A percentile compares a stretch with the other conserved stretches of the same genome.
These are phyloP conservation scores for Pythium graminicola DNA, from an alignment of 352 stramenopile genomes.

Conservation along the genomic window DNA sequence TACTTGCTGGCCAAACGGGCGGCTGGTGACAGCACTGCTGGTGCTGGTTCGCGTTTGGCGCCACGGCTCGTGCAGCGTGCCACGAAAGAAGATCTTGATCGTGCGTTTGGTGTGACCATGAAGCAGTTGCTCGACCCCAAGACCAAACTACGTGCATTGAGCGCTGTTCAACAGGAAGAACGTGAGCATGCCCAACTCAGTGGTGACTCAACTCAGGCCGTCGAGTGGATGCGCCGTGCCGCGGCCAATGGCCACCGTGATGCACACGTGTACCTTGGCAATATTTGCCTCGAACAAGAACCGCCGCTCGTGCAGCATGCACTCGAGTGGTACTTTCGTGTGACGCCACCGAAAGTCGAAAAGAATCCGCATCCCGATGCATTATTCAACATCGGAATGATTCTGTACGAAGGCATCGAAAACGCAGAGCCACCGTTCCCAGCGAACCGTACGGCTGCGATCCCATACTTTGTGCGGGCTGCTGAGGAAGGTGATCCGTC, in stretches of 20 bases:
- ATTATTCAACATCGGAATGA: conserved; percentile 77
- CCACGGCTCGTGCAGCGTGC: conserved; percentile 48
- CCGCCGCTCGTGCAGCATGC: conserved; percentile 63
- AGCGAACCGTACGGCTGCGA: conserved; percentile 47
- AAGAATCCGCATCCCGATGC: conserved; percentile 66
- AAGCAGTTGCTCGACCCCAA: conserved; percentile 61
- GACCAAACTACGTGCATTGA: conserved; percentile 41
- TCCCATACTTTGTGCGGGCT: conserved; percentile 73
- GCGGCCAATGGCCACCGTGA: conserved; percentile 69
- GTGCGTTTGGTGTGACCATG: conserved; percentile 64
- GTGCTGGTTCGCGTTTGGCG: conserved; percentile 7
- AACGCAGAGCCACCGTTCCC: conserved; percentile 59
- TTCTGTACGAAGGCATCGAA: conserved; percentile 71
- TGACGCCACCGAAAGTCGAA: conserved; percentile 36
- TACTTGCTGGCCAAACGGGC: conserved; percentile 48
- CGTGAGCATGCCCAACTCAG: conserved; percentile 23
- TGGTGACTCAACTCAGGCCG: conserved; percentile 50
- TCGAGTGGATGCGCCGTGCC: conserved; percentile 77
- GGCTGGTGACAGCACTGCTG: conserved; percentile 10
- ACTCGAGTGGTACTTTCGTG: conserved; percentile 66
- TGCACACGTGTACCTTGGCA: conserved; percentile 75
- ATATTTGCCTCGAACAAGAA: conserved; percentile 73
- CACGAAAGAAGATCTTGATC: conserved; percentile 50
- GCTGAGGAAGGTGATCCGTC: conserved; percentile 69
- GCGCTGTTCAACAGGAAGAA: conserved; percentile 22